Conservation (phyloP, 2,329 filamentous ascomycete genomes). For the Graphilbum fragrans region DNA sequence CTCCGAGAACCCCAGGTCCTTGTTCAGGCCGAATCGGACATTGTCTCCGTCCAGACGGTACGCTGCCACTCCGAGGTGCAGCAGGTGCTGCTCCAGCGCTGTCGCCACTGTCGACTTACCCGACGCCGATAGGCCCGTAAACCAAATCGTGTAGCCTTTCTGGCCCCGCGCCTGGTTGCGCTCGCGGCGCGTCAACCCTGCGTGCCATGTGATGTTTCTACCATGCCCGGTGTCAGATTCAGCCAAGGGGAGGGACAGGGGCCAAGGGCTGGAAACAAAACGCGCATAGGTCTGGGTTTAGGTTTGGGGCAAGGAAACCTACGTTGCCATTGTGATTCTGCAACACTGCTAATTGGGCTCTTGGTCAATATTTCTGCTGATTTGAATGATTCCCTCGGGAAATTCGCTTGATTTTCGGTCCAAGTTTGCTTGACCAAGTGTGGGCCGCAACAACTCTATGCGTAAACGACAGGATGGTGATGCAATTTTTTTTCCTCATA, state of each 20-base stretch:
- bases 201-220: slow-evolving; percentile 87
- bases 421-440: too few relatives aligned
- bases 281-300: neutral
- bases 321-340: neutral
- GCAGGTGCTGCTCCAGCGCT: slow-evolving; percentile 90
- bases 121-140: slow-evolving; percentile 90
- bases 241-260: neutral
- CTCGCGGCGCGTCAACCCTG: slow-evolving; percentile 66
- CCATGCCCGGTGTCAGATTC: too few relatives aligned
- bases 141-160: slow-evolving; percentile 90
- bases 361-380: neutral
- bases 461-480: too few relatives aligned
- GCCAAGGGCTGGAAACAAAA: neutral
- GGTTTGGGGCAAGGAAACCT: neutral
- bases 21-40: slow-evolving; percentile 95
- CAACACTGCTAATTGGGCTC: neutral
- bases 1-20: slow-evolving; percentile 90
- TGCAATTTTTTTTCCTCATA: slow-evolving; percentile 1
- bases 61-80: slow-evolving; percentile 69
- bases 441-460: too few relatives aligned
- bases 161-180: slow-evolving; percentile 67
- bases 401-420: too few relatives aligned
- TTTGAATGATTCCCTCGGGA: too few relatives aligned
- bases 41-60: slow-evolving; percentile 98
- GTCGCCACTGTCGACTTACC: slow-evolving; percentile 97